Evolutionary conservation across 1,139 yeast genomes (phyloP), one percentile per base, ranked within the genome.

Genomic region (Zygoascus hellenicus): DNA sequence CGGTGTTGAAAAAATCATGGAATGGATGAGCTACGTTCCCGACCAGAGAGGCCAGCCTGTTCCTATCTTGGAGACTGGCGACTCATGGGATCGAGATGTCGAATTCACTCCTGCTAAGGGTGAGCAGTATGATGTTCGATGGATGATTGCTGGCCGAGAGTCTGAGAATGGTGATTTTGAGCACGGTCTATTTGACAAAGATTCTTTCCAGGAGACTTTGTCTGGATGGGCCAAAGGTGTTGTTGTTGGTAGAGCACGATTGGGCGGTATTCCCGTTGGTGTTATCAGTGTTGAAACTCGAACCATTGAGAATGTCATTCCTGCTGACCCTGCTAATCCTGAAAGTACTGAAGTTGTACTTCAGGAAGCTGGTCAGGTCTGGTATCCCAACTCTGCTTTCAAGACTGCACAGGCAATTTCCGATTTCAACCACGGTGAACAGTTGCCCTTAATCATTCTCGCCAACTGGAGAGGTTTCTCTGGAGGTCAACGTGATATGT

Each of bases 391-490:
- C 74, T 86, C 96, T 53, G 98, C 98, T 13, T 92, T 87, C 77
- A 92, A 92, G 79, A 92, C 98, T 48, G 95, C 98, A 5, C 98
- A 92, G 75, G 97, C 98, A 22, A 92, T 92, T 60, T 85, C 84
- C 59, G 98, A 92, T 66, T 92, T 92, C 79, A 92, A 92, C 75
- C 76, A 88, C 65, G 98, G 98, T 76, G 98, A 92, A 70, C 94
- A 89, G 69, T 77, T 92, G 62, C 98, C 98, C 54, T 77, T 92
- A 68, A 88, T 92, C 95, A 89, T 92, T 58, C 73, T 92, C 61
- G 98, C 98, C 50, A 92, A 92, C 78, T 92, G 98, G 98, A 85
- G 98, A 81, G 98, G 98, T 64, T 92, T 92, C 80, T 89, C 97
- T 56, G 98, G 98, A 75, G 98, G 98, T 69, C 98, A 94, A 75